Base-by-base conservation (phyloP, 345 rosid genomes). In the Pistacia vera region DNA sequence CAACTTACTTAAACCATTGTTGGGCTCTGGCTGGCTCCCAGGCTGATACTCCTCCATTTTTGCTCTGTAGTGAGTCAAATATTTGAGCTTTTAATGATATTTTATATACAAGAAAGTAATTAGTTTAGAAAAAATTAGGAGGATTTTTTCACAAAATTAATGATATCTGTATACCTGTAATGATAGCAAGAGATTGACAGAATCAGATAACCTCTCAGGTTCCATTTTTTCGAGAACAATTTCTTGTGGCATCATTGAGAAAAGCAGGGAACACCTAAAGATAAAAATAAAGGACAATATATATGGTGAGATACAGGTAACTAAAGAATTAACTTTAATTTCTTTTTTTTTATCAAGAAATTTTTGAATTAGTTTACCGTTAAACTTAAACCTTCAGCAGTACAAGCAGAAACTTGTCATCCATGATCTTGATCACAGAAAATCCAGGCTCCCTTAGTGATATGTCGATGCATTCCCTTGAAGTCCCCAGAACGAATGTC, bases 11-110 rank as follows among this genome's bases (percentile, higher is more conserved):
- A 86, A 92, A 36, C 95, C 95, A 91, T 7, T 80, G 59, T 49
- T 68, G 54, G 44, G 88, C 92, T 51, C 87, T 75, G 68, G 72
- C 86, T 11, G 93, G 92, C 75, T 91, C 95, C 95, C 93, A 91
- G 3, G 86, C 88, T 33, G 89, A 18, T 51, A 91, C 33, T 28
- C 95, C 96, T 10, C 94, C 97, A 63, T 81, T 87, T 73, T 87
- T 78, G 63, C 91, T 78, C 94, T 93, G 81, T n/a, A 75, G 56
- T 41, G 8, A 41, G 46, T 41, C 9, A 41, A 41, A 41, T 1
- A 41, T 41, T 41, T 5, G 8, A 41, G 46, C 46, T 41, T 41
- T 41, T 41, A 41, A 41, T 41, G 46, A 41, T 41, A 5, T 41
- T 41, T 41, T 6, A 38, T 38, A 30, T 30, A 30, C 33, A 30